Conservation (phyloP, 768 basidiomycete genomes). For the Rhizopogon roseolus region DNA sequence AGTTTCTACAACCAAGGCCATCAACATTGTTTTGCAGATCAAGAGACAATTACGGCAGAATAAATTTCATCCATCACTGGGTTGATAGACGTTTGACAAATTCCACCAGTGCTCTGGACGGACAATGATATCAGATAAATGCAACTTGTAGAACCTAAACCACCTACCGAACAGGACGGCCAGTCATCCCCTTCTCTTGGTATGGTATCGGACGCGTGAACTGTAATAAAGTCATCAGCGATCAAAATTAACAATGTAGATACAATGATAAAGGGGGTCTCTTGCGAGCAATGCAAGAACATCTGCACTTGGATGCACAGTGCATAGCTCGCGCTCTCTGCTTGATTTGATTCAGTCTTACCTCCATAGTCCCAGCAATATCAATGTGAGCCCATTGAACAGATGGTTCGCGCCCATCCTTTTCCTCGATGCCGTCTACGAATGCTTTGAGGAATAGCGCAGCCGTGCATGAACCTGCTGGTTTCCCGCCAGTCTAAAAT, state of each 20-base stretch:
- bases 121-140: background rate
- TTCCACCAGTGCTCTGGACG: constrained; percentile 27
- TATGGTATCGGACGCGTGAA: constrained; percentile 53
- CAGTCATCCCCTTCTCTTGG: constrained; percentile 74
- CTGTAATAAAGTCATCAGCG: constrained; percentile 20
- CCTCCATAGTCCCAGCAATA: constrained; percentile 70
- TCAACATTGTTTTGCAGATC: too few species aligned
- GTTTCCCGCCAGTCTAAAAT: constrained; percentile 61
- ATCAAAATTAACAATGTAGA: background rate
- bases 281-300: too few species aligned
- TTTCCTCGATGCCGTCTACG: constrained; percentile 66
- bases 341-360: constrained; percentile 18
- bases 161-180: constrained; percentile 69
- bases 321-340: too few species aligned
- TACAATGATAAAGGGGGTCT: background rate
- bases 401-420: constrained; percentile 42
- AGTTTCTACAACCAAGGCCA: too few species aligned
- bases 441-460: constrained; percentile 86
- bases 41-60: background rate
- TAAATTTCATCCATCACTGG: background rate
- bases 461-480: constrained; percentile 73
- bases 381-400: constrained; percentile 87
- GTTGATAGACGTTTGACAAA: constrained; percentile 23
- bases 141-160: background rate
- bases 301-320: background rate